These are phyloP conservation scores for Gymnopilus dilepis DNA, from an alignment of 768 basidiomycete genomes.

Conservation along the genomic window DNA sequence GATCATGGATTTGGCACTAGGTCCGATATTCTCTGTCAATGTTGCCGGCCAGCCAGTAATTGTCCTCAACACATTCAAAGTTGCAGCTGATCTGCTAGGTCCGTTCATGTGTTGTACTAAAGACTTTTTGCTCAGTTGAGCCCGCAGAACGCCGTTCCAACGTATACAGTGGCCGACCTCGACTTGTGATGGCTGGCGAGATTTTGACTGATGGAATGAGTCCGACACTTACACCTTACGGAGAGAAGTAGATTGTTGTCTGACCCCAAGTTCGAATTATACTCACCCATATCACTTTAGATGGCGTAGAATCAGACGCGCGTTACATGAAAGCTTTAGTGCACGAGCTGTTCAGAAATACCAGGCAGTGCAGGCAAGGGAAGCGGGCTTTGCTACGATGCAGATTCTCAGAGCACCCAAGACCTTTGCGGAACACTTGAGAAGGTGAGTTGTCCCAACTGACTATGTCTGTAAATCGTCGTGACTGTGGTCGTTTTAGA, in stretches of 20 bases:
- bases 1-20: constrained; percentile 59
- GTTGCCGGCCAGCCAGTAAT: constrained; percentile 44
- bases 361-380: neutral
- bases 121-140: neutral
- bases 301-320: neutral
- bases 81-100: constrained; percentile 1
- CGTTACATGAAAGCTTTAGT: constrained; percentile 1
- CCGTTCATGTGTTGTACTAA: neutral
- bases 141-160: constrained; percentile 1
- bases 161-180: constrained; percentile 7
- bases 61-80: constrained; percentile 7
- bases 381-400: neutral
- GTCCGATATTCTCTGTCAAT: constrained; percentile 58
- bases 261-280: neutral
- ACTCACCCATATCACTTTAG: neutral
- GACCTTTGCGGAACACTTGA: neutral
- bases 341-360: neutral
- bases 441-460: neutral
- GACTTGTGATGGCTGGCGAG: constrained; percentile 8
- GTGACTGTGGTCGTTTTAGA: neutral
- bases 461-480: neutral
- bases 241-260: neutral
- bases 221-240: neutral
- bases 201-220: constrained; percentile 7
- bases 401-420: neutral